Base-by-base conservation (phyloP, 106 monocot genomes). In the Platanthera guangdongensis region DNA sequence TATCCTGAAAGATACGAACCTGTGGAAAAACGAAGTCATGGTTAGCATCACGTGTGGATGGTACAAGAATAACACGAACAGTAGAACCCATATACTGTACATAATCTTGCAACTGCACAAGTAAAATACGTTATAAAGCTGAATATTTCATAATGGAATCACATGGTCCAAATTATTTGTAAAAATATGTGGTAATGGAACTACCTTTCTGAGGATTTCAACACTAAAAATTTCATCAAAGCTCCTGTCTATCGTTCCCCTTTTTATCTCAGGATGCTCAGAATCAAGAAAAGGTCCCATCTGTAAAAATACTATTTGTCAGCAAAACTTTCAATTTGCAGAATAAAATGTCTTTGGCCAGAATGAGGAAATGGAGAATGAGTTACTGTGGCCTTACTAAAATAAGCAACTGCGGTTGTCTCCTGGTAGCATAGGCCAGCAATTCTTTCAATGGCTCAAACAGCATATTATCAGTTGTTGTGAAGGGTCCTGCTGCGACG, bases 251-350 rank as follows among this genome's bases (percentile, higher is more conserved):
- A 85, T 85, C 81, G 83, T 87, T 77, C 99, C 99, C 53, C 85
- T 99, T 77, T 88, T 92, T 3, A 99, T 88, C 55, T 90, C 89
- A 18, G 94, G 99, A 84, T 99, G 94, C 74, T 99, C 99, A 50
- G 92, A 87, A 80, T 99, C 99, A 82, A 99, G 30, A 87, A 99
- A 99, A 22, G 99, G 99, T 6, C 99, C 99, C 86, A 99, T 85
- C 99, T 99, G 78, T 74, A 11, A 76, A 68, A 52, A 59, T 32
- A 78, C 68, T 49, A 71, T 47, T 11, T 51, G 18, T 47, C 53
- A 64, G 25, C 47, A 77, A 11, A 25, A 47, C 52, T 65, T 13
- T 3, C 53, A 45, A 28, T 28, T 16, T 52, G 39, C 47, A 50
- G 57, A 72, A 71, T 57, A 52, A 47, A 57, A 30, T 71, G 45